Evolutionary conservation across 208 protist species (phyloP).

Genomic region (Wallacemonas sp.): DNA sequence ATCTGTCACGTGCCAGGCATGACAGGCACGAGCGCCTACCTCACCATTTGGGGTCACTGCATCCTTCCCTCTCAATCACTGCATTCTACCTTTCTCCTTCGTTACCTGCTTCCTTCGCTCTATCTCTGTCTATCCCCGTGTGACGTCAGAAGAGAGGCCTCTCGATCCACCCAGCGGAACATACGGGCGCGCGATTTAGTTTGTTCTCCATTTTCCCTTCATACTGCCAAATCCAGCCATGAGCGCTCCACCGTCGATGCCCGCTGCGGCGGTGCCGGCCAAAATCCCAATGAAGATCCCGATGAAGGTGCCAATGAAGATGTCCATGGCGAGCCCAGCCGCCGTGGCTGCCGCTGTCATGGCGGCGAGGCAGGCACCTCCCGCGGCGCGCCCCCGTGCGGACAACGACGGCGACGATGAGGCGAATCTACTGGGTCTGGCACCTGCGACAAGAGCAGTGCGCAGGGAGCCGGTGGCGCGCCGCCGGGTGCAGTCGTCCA

Average conservation of each 20-base stretch:
- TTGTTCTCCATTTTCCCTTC: background rate
- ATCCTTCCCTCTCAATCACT: background rate
- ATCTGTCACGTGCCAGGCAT: too few relatives aligned
- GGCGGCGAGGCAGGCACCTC: conserved; percentile 15
- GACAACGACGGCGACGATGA: conserved; percentile 32
- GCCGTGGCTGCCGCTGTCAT: conserved; percentile 16
- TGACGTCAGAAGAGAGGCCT: too few relatives aligned
- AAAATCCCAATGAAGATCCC: conserved; percentile 67
- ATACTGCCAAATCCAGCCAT: background rate
- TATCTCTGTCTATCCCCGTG: conserved; percentile 2
- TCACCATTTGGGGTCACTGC: background rate
- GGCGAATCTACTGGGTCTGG: conserved; percentile 25
- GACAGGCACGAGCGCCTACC: too few relatives aligned
- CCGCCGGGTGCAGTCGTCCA: conserved; percentile 12
- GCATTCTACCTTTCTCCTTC: background rate
- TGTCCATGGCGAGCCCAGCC: conserved; percentile 22
- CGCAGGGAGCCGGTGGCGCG: conserved; percentile 10
- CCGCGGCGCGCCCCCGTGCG: conserved; percentile 12
- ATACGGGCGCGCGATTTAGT: too few relatives aligned
- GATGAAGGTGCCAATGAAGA: conserved; percentile 28
- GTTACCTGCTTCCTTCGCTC: background rate
- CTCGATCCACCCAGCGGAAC: too few relatives aligned
- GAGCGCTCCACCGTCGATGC: background rate
- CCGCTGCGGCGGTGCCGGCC: conserved; percentile 31
- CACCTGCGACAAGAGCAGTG: conserved; percentile 1